Evolutionary conservation across 345 rosid species (phyloP), one percentile per base, ranked within the genome.

Genomic region (Stellera chamaejasme): DNA sequence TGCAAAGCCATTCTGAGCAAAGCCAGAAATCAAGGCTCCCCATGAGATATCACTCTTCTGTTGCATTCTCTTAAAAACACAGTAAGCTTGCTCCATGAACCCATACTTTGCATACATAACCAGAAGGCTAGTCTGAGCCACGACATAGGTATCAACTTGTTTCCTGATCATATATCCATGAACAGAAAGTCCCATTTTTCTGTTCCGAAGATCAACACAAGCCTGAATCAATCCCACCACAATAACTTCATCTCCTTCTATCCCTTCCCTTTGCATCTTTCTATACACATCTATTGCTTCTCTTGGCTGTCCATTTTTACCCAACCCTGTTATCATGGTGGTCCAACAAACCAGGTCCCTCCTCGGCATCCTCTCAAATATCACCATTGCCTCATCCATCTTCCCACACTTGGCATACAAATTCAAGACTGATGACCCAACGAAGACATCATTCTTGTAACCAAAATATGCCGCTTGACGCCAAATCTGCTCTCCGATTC

Each of bases 91-190:
- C 69, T 79, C 84, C 67, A 78, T 36, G 42, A 54, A 45, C 42
- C 95, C 95, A 23, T 66, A 64, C 69, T 86, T 89, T 10, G 81
- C 82, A 70, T 89, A 83, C 95, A 86, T 78, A 75, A 82, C 79
- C 10, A 85, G 72, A 53, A 89, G 65, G 54, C 80, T 77, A 19
- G 85, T 83, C 63, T 82, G 87, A 69, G 66, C 60, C 5, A 68
- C 61, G 19, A 86, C 77, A 61, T 67, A 57, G 66, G 61, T 60
- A 27, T 57, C 63, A 54, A 80, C 70, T 68, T 64, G 61, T 70
- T 75, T 77, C 67, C 87, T 75, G 51, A 78, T 54, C 73, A 73
- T 50, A 65, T 69, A 64, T 3, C 91, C 95, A 51, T 85, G 97
- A 49, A 89, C 69, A 1, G 87, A 78, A 59, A 66, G 57, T 32